phyloP scores from a whole-genome alignment of 2,329 filamentous ascomycete genomes.

The Aureobasidium sp. region DNA sequence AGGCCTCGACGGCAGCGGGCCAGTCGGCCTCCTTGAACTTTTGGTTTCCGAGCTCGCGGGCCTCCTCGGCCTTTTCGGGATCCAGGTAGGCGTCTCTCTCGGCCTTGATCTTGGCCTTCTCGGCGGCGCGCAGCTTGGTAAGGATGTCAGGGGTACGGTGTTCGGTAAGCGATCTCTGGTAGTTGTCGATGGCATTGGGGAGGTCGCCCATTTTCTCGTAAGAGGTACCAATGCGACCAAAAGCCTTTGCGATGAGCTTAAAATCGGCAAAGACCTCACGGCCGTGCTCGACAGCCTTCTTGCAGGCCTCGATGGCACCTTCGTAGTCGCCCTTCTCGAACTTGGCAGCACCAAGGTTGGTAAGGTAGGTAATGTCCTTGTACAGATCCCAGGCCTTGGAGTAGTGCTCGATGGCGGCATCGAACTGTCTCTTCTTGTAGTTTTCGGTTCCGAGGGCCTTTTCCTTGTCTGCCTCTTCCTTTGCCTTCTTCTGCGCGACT shows the following conservation, averaged over 20 bases:
- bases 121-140: constrained; percentile 81
- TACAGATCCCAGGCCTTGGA: constrained; percentile 85
- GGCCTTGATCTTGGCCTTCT: constrained; percentile 74
- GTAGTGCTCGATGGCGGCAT: constrained; percentile 91
- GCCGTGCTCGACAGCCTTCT: constrained; percentile 82
- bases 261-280: constrained; percentile 89
- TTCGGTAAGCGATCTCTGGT: constrained; percentile 89
- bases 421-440: constrained; percentile 98
- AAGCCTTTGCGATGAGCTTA: constrained; percentile 97
- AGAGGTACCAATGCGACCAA: constrained; percentile 85
- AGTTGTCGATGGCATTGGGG: constrained; percentile 74
- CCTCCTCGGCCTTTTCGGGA: constrained; percentile 87
- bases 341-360: constrained; percentile 88
- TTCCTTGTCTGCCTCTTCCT: constrained; percentile 87
- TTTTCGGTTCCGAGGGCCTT: constrained; percentile 89
- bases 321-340: constrained; percentile 96
- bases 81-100: constrained; percentile 78
- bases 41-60: constrained; percentile 86
- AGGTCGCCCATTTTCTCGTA: constrained; percentile 87
- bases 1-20: constrained; percentile 89
- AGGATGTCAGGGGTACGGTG: constrained; percentile 93
- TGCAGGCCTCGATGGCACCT: constrained; percentile 77
- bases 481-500: constrained; percentile 76
- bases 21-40: constrained; percentile 97
- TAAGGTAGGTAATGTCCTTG: constrained; percentile 97